Conservation (phyloP, 2,329 filamentous ascomycete genomes). For the Hypoxylon sp. region DNA sequence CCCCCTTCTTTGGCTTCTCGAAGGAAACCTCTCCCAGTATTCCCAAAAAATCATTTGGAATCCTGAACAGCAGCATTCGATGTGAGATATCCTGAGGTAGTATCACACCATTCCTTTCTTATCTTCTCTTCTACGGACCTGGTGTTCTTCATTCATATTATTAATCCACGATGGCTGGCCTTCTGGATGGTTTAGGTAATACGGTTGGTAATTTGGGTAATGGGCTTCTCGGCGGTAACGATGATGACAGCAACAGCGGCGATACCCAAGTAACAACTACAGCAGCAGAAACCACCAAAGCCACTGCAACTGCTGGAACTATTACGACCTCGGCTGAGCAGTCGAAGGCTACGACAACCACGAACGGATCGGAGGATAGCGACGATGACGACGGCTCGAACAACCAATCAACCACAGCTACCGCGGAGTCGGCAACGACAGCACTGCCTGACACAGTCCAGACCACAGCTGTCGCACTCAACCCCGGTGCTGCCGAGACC, state of each 20-base stretch:
- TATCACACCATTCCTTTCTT: slow-evolving; percentile 28
- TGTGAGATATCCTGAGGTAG: slow-evolving; percentile 36
- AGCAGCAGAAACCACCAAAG: slow-evolving; percentile 22
- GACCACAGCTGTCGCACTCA: slow-evolving; percentile 34
- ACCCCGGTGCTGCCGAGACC: slow-evolving; percentile 19
- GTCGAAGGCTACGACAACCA: slow-evolving; percentile 21
- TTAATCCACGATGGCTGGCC: slow-evolving; percentile 48
- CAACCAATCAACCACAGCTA: background rate
- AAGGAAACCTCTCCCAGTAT: slow-evolving; percentile 32
- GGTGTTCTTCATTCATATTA: slow-evolving; percentile 45
- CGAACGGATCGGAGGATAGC: slow-evolving; percentile 12
- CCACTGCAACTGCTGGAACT: slow-evolving; percentile 19
- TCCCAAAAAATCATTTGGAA: slow-evolving; percentile 19
- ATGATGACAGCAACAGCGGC: slow-evolving; percentile 12
- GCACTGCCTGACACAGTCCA: slow-evolving; percentile 14
- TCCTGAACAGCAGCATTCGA: slow-evolving; percentile 32
- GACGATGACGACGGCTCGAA: background rate
- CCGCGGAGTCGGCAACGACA: slow-evolving; percentile 15
- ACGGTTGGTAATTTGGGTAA: slow-evolving; percentile 38
- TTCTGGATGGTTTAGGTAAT: slow-evolving; percentile 43
- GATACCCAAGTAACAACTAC: slow-evolving; percentile 25
- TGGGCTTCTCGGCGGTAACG: slow-evolving; percentile 27
- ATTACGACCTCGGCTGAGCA: slow-evolving; percentile 25
- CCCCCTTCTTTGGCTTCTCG: slow-evolving; percentile 20
- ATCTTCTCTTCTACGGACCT: slow-evolving; percentile 47